These are phyloP conservation scores for Chrysosphaeria jannelii DNA, from an alignment of 2,329 filamentous ascomycete genomes.

Conservation along the genomic window DNA sequence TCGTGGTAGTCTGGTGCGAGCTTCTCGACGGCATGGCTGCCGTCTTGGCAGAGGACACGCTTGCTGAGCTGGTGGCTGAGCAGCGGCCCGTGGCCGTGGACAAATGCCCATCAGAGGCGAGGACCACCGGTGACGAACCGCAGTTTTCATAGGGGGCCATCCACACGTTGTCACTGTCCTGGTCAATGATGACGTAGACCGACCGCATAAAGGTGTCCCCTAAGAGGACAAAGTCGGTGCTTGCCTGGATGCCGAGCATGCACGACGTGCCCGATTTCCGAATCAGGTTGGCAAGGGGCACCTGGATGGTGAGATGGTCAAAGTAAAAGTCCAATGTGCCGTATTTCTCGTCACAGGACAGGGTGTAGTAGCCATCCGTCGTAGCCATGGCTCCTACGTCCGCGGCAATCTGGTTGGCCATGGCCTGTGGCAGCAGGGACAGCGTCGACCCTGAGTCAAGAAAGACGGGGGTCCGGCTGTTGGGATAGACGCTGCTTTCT, in stretches of 20 bases:
- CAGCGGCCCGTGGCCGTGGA: conserved; percentile 4
- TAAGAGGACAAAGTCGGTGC: conserved; percentile 18
- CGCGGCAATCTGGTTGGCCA: conserved; percentile 18
- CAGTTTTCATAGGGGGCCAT: conserved; percentile 21
- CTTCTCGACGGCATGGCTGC: background rate
- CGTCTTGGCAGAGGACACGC: background rate
- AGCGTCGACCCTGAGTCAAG: conserved; percentile 42
- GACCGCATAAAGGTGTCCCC: conserved; percentile 27
- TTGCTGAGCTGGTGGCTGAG: background rate
- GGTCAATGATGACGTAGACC: conserved; percentile 23
- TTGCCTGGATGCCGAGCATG: conserved; percentile 19
- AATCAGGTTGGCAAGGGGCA: conserved; percentile 19
- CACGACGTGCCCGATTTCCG: conserved; percentile 11
- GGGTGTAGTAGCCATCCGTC: conserved; percentile 14
- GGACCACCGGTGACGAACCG: conserved; percentile 14
- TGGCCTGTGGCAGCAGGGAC: conserved; percentile 27
- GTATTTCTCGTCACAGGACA: conserved; percentile 13
- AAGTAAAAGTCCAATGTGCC: conserved; percentile 20
- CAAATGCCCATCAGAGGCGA: conserved; percentile 3
- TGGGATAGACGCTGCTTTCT: conserved; percentile 9
- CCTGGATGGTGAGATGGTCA: conserved; percentile 15
- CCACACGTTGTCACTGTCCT: conserved; percentile 16
- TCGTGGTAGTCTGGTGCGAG: background rate
- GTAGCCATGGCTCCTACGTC: conserved; percentile 14
- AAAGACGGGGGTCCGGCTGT: conserved; percentile 22